Conservation (phyloP, 371 early-diverging fungal species). For the Lichtheimia ramosa region DNA sequence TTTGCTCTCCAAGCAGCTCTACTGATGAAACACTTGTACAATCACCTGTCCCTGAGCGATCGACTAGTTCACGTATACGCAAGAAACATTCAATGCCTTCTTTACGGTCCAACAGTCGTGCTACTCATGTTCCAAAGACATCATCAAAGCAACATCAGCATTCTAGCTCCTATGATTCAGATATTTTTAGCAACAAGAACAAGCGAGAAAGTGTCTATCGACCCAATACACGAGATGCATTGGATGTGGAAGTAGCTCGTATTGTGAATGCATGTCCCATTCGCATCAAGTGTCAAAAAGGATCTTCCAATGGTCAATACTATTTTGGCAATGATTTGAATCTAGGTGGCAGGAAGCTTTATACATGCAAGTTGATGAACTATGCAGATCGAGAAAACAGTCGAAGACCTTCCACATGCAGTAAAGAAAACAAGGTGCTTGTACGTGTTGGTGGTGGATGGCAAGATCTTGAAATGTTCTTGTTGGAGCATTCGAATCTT, state of each 20-base stretch:
- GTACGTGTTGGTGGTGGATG: slow-evolving; percentile 71
- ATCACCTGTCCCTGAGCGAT: neutral
- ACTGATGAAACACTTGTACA: neutral
- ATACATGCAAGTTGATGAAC: slow-evolving; percentile 47
- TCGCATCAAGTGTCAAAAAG: slow-evolving; percentile 44
- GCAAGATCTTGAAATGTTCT: slow-evolving; percentile 65
- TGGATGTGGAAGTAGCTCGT: slow-evolving; percentile 60
- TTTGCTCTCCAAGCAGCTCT: neutral
- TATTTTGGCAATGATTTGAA: slow-evolving; percentile 59
- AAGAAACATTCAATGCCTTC: slow-evolving; percentile 32
- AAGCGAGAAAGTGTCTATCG: slow-evolving; percentile 24
- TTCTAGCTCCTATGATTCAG: neutral
- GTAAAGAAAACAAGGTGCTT: slow-evolving; percentile 48
- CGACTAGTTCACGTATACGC: slow-evolving; percentile 7
- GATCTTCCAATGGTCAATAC: slow-evolving; percentile 49
- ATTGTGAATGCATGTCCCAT: slow-evolving; percentile 55
- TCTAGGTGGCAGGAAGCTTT: slow-evolving; percentile 43
- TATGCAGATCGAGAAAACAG: slow-evolving; percentile 27
- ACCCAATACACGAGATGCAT: slow-evolving; percentile 45
- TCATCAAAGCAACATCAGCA: neutral
- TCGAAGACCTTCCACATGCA: neutral
- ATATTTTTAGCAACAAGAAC: neutral
- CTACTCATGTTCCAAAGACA: neutral
- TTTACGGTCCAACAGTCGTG: slow-evolving; percentile 7
- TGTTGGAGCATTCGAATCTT: slow-evolving; percentile 46